These are phyloP conservation scores for Aegilops sharonensis DNA, from an alignment of 176 grass and related monocot genomes.

Conservation along the genomic window DNA sequence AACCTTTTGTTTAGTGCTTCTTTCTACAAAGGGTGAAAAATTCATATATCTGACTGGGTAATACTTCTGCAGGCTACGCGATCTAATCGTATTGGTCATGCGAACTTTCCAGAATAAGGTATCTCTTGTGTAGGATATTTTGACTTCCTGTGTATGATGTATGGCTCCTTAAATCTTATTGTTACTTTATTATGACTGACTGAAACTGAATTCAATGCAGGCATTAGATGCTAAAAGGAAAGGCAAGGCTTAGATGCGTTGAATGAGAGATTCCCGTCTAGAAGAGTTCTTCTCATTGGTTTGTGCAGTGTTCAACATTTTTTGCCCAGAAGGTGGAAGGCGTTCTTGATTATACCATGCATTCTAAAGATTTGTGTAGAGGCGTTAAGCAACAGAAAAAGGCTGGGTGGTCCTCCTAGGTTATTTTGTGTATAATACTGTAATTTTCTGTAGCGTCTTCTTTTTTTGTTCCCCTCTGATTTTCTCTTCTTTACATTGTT, in stretches of 20 bases:
- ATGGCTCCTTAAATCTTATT: neutral
- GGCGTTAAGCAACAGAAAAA: slow-evolving; percentile 9
- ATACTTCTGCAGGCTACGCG: slow-evolving; percentile 57
- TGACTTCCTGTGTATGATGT: neutral
- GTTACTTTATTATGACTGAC: neutral
- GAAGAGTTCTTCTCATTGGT: slow-evolving; percentile 41
- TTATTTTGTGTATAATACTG: slow-evolving; percentile 17
- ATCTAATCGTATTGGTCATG: slow-evolving; percentile 87
- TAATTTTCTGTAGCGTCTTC: slow-evolving; percentile 15
- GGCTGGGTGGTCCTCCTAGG: neutral
- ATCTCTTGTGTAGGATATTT: slow-evolving; percentile 31
- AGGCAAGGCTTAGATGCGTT: slow-evolving; percentile 53
- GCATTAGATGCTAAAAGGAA: slow-evolving; percentile 85
- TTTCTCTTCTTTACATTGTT: neutral
- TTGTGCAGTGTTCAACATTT: slow-evolving; percentile 34
- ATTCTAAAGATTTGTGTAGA: slow-evolving; percentile 24
- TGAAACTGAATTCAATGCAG: slow-evolving; percentile 37
- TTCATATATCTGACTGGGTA: slow-evolving; percentile 21
- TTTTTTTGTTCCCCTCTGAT: neutral
- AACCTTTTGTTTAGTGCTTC: neutral
- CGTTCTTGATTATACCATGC: slow-evolving; percentile 4
- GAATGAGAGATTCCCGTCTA: neutral
- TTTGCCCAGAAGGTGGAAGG: slow-evolving; percentile 4
- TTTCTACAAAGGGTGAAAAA: slow-evolving; percentile 12
- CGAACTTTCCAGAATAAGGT: slow-evolving; percentile 93